Base-by-base conservation (phyloP, 1,139 yeast species). In the Candida smagusa region DNA sequence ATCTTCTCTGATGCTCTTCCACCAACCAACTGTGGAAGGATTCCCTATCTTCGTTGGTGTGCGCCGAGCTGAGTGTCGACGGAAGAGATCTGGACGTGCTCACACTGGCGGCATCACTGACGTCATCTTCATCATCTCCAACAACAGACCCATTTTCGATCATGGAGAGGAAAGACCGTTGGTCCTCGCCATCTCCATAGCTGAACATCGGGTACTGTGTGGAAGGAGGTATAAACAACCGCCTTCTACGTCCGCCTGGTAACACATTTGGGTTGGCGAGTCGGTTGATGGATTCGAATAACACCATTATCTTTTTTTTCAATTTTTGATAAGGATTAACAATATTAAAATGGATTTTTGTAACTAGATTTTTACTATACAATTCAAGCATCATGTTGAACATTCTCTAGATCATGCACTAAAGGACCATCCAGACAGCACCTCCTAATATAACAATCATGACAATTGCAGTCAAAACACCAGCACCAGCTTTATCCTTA, bases 161-260 rank as follows among this genome's bases (percentile, higher is more conserved):
- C 30, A 62, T 52, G 7, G 74, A 68, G 16, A 81, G 61, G 51
- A 82, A 84, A 21, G 88, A 81, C 41, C 89, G 59, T 50, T 80
- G 84, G 49, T 81, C 89, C 33, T 69, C 77, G 11, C 75, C 79
- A 19, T 66, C 73, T 28, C 81, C 84, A 53, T 82, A 82, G 31
- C 72, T 65, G 47, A 83, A 83, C 37, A 83, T 59, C 1, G 89
- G 89, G 36, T 77, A 74, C 47, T 78, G 74, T 1, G 86, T 82
- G 31, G 85, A 77, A 0, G 89, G 88, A 1, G 88, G 87, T n/a
- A 83, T 74, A 54, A 78, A 83, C 19, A 72, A 50, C 34, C 72
- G 56, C 41, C 76, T 56, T 39, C 75, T 56, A 37, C 74, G 54
- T 23, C 68, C 68, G 19, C 65, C 65, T 6, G 70, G 64, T 16